Percentiles rank a stretch among this genome's conserved stretches.
Conservation (phyloP, 805 yeast species). For the Ascoidea asiatica region DNA sequence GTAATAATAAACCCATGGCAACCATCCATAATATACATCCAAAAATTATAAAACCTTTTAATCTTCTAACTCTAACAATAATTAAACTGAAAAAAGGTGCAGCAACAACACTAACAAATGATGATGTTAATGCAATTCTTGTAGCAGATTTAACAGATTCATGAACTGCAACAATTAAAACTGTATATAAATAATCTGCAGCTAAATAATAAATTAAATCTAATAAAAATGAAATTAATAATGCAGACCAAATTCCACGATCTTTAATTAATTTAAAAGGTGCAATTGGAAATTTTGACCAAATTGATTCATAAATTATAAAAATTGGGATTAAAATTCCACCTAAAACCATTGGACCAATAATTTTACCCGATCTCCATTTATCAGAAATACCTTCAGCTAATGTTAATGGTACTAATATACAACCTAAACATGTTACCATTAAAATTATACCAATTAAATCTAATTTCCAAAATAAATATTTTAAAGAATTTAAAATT, state of each 20-base stretch:
- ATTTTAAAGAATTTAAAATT: conserved; percentile 7
- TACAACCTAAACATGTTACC: conserved; percentile 43
- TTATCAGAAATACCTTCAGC: conserved; percentile 47
- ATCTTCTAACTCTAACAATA: conserved; percentile 32
- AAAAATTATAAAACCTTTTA: conserved; percentile 45
- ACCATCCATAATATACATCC: conserved; percentile 48
- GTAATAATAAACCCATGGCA: conserved; percentile 45
- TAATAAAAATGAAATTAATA: conserved; percentile 41
- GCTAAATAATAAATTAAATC: conserved; percentile 59
- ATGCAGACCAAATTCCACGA: conserved; percentile 66
- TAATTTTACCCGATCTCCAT: conserved; percentile 50
- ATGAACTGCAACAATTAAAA: conserved; percentile 48
- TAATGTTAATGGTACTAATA: conserved; percentile 60
- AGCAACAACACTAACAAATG: conserved; percentile 49
- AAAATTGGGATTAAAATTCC: conserved; percentile 45
- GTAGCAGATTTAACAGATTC: conserved; percentile 51
- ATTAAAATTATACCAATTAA: conserved; percentile 45
- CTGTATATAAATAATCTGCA: conserved; percentile 54
- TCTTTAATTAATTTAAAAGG: conserved; percentile 49
- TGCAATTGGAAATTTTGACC: conserved; percentile 46
- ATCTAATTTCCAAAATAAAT: conserved; percentile 52
- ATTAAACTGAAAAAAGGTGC: conserved; percentile 48
- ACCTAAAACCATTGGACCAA: conserved; percentile 63
- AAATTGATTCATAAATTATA: conserved; percentile 41
- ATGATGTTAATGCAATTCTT: conserved; percentile 45